Percentiles rank a stretch among this genome's conserved stretches.
Evolutionary conservation across 1,139 yeast species (phyloP).

Genomic region (Entelexis sorbosivorans): DNA sequence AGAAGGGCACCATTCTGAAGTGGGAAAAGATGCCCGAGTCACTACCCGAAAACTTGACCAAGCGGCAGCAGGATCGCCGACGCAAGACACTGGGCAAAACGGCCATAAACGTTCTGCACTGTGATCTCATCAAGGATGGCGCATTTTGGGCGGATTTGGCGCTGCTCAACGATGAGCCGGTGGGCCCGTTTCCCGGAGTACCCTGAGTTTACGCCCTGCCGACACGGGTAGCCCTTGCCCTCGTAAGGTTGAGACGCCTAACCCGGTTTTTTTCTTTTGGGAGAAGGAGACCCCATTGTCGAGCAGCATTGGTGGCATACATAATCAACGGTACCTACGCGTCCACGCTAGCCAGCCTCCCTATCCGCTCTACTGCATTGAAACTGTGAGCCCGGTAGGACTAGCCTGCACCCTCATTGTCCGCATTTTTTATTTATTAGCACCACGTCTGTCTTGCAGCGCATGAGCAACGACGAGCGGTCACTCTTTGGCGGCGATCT

Average conservation of each 20-base stretch:
- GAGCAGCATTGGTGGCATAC: not conserved
- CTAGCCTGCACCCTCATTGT: no score
- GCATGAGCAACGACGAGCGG: slow-evolving; percentile 2
- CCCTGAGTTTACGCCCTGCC: not conserved
- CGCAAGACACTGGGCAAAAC: slow-evolving; percentile 43
- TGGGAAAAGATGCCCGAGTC: slow-evolving; percentile 35
- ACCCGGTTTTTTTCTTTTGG: not conserved
- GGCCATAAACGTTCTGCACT: slow-evolving; percentile 39
- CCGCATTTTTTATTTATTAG: not conserved
- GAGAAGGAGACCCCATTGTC: not conserved
- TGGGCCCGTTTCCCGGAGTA: not conserved
- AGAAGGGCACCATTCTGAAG: slow-evolving; percentile 70
- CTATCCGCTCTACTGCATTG: not conserved
- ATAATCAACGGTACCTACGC: not conserved
- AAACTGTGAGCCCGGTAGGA: not conserved
- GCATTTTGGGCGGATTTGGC: slow-evolving; percentile 40
- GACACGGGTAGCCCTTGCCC: not conserved
- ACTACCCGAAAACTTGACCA: slow-evolving; percentile 26
- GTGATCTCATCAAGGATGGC: slow-evolving; percentile 45
- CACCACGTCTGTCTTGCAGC: not conserved
- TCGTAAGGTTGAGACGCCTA: not conserved
- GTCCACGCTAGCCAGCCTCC: not conserved
- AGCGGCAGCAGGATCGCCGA: slow-evolving; percentile 43
- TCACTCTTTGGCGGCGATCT: slow-evolving; percentile 9
- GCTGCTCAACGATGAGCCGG: slow-evolving; percentile 8